Conservation (phyloP, 2,329 filamentous ascomycete genomes). For the Emergomyces orientalis region DNA sequence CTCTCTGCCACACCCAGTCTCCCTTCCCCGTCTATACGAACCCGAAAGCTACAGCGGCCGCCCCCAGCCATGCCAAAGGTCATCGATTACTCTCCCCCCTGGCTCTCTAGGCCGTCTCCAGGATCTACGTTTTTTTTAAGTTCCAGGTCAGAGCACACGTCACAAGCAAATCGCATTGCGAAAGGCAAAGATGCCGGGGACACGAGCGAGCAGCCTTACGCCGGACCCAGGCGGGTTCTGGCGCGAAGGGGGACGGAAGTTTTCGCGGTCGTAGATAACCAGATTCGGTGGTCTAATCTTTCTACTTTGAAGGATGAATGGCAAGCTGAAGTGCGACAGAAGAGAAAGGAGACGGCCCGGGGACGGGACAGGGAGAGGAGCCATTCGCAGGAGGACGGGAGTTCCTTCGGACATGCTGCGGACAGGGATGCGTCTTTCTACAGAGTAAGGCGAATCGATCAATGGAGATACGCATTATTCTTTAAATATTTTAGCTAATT, state of each 20-base stretch:
- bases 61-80: constrained; percentile 65
- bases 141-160: constrained; percentile 36
- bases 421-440: neutral
- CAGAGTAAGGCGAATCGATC: constrained; percentile 1
- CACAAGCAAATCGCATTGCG: constrained; percentile 15
- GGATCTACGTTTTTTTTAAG: constrained; percentile 68
- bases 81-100: constrained; percentile 73
- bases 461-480: neutral
- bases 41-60: neutral
- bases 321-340: constrained; percentile 33
- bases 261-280: constrained; percentile 78
- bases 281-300: constrained; percentile 86
- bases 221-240: constrained; percentile 52
- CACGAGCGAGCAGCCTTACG: constrained; percentile 21
- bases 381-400: constrained; percentile 10
- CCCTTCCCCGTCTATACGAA: neutral
- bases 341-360: constrained; percentile 21
- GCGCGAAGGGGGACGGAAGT: constrained; percentile 76
- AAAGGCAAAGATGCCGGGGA: constrained; percentile 22
- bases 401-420: neutral
- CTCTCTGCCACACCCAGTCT: neutral
- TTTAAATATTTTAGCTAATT: constrained; percentile 37
- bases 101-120: constrained; percentile 69
- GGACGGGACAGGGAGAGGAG: constrained; percentile 12
- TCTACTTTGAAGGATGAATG: constrained; percentile 62